phyloP scores from a whole-genome alignment of 1,284 basidiomycete genomes.

The Leccinum pachyderme region DNA sequence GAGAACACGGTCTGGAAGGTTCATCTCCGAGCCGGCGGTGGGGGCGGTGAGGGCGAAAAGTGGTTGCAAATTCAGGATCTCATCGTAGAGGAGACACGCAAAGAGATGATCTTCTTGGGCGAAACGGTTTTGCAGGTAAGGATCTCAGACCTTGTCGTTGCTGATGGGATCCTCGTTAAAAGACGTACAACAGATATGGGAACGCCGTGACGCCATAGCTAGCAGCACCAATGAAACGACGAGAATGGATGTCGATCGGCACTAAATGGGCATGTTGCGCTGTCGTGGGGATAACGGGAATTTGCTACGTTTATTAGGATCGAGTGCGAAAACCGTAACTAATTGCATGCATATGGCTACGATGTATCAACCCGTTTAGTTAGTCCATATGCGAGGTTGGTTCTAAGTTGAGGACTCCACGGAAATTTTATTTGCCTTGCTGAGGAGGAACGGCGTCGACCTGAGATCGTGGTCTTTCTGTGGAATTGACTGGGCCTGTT shows the following conservation, averaged over 20 bases:
- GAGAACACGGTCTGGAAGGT: constrained; percentile 90
- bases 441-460: neutral
- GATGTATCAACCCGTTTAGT: constrained; percentile 6
- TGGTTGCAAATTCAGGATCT: constrained; percentile 99
- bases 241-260: constrained; percentile 35
- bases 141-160: constrained; percentile 12
- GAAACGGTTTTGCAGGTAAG: constrained; percentile 91
- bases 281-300: constrained; percentile 31
- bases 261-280: constrained; percentile 11
- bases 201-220: constrained; percentile 43
- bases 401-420: neutral
- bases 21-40: constrained; percentile 77
- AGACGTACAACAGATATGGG: constrained; percentile 59
- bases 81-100: constrained; percentile 91
- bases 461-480: constrained; percentile 4
- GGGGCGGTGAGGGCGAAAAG: constrained; percentile 82
- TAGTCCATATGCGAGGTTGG: constrained; percentile 8
- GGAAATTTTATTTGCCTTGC: constrained; percentile 12
- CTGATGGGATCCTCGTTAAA: constrained; percentile 8
- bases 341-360: constrained; percentile 2
- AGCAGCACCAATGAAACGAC: constrained; percentile 18
- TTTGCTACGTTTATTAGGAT: constrained; percentile 24
- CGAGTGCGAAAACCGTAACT: constrained; percentile 12
- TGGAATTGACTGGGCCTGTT: constrained; percentile 2
- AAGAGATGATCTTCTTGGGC: constrained; percentile 97